Base-by-base conservation (phyloP, 1,284 basidiomycete genomes). In the Pseudozyma tsukubaensis region DNA sequence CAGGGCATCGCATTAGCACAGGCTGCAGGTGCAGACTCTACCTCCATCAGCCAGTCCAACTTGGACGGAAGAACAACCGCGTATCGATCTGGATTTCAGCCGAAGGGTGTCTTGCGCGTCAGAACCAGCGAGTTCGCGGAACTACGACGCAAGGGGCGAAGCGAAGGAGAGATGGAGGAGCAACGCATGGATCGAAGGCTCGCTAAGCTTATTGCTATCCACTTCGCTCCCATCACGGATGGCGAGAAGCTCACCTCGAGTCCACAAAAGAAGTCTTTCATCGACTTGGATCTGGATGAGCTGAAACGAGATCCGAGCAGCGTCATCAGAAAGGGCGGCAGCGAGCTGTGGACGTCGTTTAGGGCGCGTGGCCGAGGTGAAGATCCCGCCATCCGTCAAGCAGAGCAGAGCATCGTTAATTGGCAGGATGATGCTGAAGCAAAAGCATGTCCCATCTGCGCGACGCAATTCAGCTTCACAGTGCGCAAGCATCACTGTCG, bases 401-500 rank as follows among this genome's bases (percentile, higher is more conserved):
- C 77, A 1, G 96, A 99, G 85, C 94, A 97, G 85, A 87, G 88
- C 36, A 95, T 99, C 76, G 94, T 97, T 4, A 94, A 94, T 13
- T 99, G 96, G 96, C 90, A 97, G 84, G 90, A 92, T 40, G 96
- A 97, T 81, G 86, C 88, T 0, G 83, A 88, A 11, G 92, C 90
- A 0, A 89, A 89, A 35, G 89, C 90, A 59, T 98, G 95, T 86
- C 91, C 92, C 1, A 87, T 95, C 69, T 99, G 96, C 89, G 92
- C 91, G 36, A 88, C 92, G 0, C 89, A 91, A 0, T 99, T 99
- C 83, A 91, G 92, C 1, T 86, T 99, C 1, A 92, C 93, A 0
- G 96, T 94, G 67, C 90, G 96, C 16, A 97, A 97, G 86, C 96
- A 99, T 78, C 96, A 99, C 83, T 99, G 96, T 85, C 90, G 97